These are phyloP conservation scores for Fistulina hepatica DNA, from an alignment of 1,284 basidiomycete genomes.

Conservation along the genomic window DNA sequence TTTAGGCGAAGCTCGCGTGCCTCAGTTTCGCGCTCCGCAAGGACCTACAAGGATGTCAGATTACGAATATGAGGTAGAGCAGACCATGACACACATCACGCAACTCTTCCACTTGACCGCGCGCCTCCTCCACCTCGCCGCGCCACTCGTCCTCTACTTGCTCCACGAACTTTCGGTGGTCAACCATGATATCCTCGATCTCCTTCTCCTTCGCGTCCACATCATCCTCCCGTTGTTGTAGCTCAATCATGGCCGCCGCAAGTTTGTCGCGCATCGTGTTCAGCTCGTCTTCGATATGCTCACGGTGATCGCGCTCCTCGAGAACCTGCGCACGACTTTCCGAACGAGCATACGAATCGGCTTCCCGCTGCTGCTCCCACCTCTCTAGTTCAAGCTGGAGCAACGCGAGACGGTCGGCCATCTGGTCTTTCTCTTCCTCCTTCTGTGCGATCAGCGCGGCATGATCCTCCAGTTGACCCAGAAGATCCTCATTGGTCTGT, in stretches of 20 bases:
- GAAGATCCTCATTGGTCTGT: conserved; percentile 54
- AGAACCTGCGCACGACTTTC: conserved; percentile 57
- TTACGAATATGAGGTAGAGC: background rate
- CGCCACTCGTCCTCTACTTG: conserved; percentile 69
- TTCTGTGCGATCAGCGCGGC: conserved; percentile 41
- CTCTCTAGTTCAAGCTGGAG: conserved; percentile 62
- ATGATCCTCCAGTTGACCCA: conserved; percentile 48
- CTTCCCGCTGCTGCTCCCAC: conserved; percentile 45
- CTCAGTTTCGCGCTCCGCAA: conserved; percentile 66
- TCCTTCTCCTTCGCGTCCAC: conserved; percentile 63
- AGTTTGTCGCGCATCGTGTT: conserved; percentile 65
- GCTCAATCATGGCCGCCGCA: conserved; percentile 67
- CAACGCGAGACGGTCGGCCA: conserved; percentile 51
- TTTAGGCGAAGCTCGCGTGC: conserved; percentile 62
- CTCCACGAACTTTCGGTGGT: conserved; percentile 58
- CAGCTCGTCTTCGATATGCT: conserved; percentile 63
- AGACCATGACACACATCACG: conserved; percentile 45
- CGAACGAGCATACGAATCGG: conserved; percentile 54
- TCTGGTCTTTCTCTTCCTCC: conserved; percentile 63
- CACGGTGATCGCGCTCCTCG: conserved; percentile 59
- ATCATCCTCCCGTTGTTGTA: conserved; percentile 76
- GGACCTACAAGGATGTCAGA: conserved; percentile 32
- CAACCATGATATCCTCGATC: conserved; percentile 54
- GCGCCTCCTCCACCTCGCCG: conserved; percentile 63
- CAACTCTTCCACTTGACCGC: conserved; percentile 60